Percentiles rank a stretch among this genome's conserved stretches.
Conservation (phyloP, 768 basidiomycete species). For the Butyriboletus loyo region DNA sequence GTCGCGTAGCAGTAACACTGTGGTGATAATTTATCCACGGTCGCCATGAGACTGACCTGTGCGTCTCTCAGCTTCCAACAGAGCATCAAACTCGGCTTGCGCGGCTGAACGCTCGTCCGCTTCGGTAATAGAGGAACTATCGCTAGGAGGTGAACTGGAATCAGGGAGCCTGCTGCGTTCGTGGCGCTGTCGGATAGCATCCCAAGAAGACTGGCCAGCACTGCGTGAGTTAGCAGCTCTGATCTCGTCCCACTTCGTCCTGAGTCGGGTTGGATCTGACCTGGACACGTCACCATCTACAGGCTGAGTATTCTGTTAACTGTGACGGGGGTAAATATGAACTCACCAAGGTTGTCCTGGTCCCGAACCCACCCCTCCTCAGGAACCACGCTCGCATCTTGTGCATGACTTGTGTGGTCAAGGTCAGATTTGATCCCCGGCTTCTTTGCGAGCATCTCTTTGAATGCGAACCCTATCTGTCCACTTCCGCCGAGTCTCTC, state of each 20-base stretch:
- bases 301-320: not conserved
- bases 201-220: conserved; percentile 58
- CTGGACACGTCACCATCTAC: conserved; percentile 6
- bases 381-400: conserved; percentile 1
- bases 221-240: conserved; percentile 49
- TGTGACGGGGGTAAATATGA: not conserved
- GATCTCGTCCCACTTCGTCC: conserved; percentile 64
- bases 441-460: conserved; percentile 22
- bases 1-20: not conserved
- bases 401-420: conserved; percentile 1
- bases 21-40: not conserved
- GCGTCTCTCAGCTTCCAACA: conserved; percentile 57
- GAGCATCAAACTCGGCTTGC: conserved; percentile 56
- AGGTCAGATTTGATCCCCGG: conserved; percentile 6
- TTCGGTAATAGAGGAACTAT: conserved; percentile 9
- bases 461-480: conserved; percentile 23
- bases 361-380: conserved; percentile 19
- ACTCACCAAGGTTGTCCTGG: conserved; percentile 13
- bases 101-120: conserved; percentile 39
- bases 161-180: conserved; percentile 33
- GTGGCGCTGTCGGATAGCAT: conserved; percentile 58
- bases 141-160: conserved; percentile 3
- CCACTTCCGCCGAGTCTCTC: conserved; percentile 32
- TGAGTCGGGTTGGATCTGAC: conserved; percentile 9
- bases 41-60: conserved; percentile 24